Conservation (phyloP, 352 stramenopile species). For the Phytophthora syringae region DNA sequence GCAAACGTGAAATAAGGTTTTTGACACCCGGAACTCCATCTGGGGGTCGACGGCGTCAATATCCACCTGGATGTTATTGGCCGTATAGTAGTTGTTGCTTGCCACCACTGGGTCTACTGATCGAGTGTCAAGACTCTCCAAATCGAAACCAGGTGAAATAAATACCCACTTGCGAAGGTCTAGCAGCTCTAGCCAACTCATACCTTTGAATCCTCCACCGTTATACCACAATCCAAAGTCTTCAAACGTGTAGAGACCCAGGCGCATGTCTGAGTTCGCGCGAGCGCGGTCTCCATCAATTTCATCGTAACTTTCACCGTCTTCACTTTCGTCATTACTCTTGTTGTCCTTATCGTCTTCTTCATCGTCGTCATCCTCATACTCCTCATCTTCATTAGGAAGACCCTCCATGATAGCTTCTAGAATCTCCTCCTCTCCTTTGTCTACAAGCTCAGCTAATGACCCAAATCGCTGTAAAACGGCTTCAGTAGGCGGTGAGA, state of each 20-base stretch:
- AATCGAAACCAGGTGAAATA: slow-evolving; percentile 69
- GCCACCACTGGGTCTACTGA: slow-evolving; percentile 76
- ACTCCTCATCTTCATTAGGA: slow-evolving; percentile 28
- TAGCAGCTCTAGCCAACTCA: slow-evolving; percentile 88
- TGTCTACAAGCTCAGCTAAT: slow-evolving; percentile 77
- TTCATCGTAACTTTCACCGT: slow-evolving; percentile 38
- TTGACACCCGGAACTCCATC: slow-evolving; percentile 43
- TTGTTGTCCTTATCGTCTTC: slow-evolving; percentile 29
- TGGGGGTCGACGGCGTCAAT: slow-evolving; percentile 56
- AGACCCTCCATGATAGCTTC: slow-evolving; percentile 75
- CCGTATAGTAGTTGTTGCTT: slow-evolving; percentile 86
- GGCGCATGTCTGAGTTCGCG: slow-evolving; percentile 55
- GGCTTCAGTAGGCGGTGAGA: slow-evolving; percentile 71
- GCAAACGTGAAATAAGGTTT: slow-evolving; percentile 64
- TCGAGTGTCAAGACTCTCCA: slow-evolving; percentile 71
- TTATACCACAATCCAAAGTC: slow-evolving; percentile 90
- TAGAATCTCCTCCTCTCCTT: slow-evolving; percentile 80
- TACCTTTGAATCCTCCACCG: slow-evolving; percentile 68
- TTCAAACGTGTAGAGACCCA: slow-evolving; percentile 81
- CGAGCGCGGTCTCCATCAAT: slow-evolving; percentile 47
- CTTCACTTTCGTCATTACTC: slow-evolving; percentile 26
- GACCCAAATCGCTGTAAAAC: slow-evolving; percentile 66
- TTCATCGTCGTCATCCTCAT: slow-evolving; percentile 39
- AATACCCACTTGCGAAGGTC: slow-evolving; percentile 89
- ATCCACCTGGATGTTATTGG: slow-evolving; percentile 86